Conservation (phyloP, 345 rosid genomes). For the Eucalyptus cloeziana region DNA sequence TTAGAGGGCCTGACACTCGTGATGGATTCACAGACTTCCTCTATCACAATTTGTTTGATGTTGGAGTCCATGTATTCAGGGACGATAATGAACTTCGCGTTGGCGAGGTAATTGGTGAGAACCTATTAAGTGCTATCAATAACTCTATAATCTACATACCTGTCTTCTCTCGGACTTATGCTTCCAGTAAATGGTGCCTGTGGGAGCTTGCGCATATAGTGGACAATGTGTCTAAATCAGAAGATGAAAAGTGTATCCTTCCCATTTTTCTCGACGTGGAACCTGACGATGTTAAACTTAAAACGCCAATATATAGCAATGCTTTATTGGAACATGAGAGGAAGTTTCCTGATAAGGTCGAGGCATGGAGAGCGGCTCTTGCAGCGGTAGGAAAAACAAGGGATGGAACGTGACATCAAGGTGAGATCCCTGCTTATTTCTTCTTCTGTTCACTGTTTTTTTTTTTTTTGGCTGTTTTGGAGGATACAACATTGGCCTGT, state of each 20-base stretch:
- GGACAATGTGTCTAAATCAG: neutral
- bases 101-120: fast-evolving
- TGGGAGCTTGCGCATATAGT: no score
- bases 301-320: fast-evolving
- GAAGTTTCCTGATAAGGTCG: fast-evolving
- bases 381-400: neutral
- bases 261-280: neutral
- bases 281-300: neutral
- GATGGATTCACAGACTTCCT: neutral
- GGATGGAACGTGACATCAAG: neutral
- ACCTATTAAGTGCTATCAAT: no score
- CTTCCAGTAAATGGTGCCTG: no score
- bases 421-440: no score
- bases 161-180: no score
- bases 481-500: fast-evolving
- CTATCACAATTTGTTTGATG: fast-evolving
- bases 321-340: neutral
- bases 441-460: no score
- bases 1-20: neutral
- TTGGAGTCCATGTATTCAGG: neutral
- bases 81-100: neutral
- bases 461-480: fast-evolving
- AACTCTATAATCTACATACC: no score
- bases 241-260: no score
- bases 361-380: neutral